These are phyloP conservation scores for Trichaptum fuscoviolaceum DNA, from an alignment of 768 basidiomycete genomes.

Conservation along the genomic window DNA sequence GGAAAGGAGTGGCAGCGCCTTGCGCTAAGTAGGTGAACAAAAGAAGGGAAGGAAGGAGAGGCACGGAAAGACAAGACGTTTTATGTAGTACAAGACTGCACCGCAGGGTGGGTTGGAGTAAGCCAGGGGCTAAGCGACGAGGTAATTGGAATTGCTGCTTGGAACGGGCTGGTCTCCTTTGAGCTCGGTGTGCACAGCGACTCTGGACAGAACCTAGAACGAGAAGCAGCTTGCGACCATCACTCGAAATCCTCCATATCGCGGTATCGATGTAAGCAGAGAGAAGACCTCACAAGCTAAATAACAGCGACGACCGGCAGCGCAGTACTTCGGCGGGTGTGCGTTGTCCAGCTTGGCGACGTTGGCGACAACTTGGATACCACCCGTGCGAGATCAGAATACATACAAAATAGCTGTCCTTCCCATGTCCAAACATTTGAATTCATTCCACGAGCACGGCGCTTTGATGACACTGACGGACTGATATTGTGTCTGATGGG, in stretches of 20 bases:
- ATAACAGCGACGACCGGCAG: neutral
- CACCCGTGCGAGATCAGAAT: neutral
- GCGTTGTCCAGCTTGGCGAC: slow-evolving; percentile 1
- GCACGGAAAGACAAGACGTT: neutral
- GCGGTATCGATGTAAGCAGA: neutral
- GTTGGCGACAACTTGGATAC: neutral
- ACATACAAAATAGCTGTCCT: neutral
- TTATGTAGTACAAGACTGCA: slow-evolving; percentile 2
- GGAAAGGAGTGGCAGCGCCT: slow-evolving; percentile 2
- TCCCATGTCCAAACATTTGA: neutral
- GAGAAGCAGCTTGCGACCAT: neutral
- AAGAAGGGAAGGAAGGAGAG: neutral
- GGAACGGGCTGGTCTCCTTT: neutral
- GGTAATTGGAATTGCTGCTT: neutral
- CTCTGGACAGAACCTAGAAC: neutral
- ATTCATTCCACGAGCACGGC: neutral
- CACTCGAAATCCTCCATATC: slow-evolving; percentile 1
- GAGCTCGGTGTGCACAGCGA: neutral
- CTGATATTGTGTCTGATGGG: neutral
- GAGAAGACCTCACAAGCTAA: neutral
- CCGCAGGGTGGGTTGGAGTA: neutral
- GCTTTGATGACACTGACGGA: neutral
- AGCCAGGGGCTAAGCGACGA: neutral
- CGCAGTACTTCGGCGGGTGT: neutral
- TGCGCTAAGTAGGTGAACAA: neutral